Evolutionary conservation across 78 protist species (phyloP), one percentile per base, ranked within the genome.

Genomic region (Speleostelium caveatum): DNA sequence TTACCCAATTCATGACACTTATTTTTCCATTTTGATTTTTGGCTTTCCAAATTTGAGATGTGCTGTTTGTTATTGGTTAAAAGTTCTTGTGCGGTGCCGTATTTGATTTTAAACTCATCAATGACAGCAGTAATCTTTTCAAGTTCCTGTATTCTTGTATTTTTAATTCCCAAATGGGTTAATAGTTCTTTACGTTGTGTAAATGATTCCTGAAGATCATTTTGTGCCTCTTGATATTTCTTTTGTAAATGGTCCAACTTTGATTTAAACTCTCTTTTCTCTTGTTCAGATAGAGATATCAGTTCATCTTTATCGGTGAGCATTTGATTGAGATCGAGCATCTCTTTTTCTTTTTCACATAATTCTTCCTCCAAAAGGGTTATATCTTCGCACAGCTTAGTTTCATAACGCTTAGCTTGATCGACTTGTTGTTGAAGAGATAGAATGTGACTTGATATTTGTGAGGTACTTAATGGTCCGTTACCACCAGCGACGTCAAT

Each of bases 1-100:
- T 35, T 30, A 17, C 12, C 0, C 1, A 67, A 8, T 1, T 67
- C 77, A 14, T 39, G 24, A n/a, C 53, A 56, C 30, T 80, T 80
- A 10, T 17, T 7, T 56, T 68, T 80, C 89, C 89, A 80, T 68
- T 80, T 77, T 42, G 22, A 21, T 35, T 77, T 77, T 65, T 77
- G 73, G 16, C 59, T 65, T 32, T 77, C 75, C 63, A 77, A 65
- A 16, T 12, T 49, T 8, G 8, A 16, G 8, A 73, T 32, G 66
- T 73, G 56, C 12, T 73, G 41, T 6, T 3, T 51, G 51, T 73
- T 49, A 6, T 73, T 56, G 21, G n/a, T 73, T 1, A 75, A 1
- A 16, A 8, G 24, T 14, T 56, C 55, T 41, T 75, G 85, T 2
- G 69, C 4, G 3, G 71, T 2, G 6, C 67, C 66, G 21, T 56